Evolutionary conservation across 345 rosid genomes (phyloP), one percentile per base, ranked within the genome.

Genomic region (Tarenaya hassleriana): DNA sequence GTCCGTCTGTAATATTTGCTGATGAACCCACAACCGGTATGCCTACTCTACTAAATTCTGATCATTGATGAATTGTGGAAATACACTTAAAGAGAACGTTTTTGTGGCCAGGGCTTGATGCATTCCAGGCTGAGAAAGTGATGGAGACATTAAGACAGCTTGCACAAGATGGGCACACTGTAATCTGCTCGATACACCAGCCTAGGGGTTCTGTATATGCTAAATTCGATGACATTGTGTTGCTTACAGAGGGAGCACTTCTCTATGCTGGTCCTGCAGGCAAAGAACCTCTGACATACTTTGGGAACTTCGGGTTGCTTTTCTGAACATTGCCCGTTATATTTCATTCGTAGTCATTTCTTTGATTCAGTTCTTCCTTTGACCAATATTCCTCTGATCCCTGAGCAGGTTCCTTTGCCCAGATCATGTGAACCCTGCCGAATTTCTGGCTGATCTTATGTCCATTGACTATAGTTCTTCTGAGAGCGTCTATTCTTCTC

Each of bases 11-110:
- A 40, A 81, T 92, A 67, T 92, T 84, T 75, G 95, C 96, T 10
- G 98, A 84, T 71, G 98, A 92, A 67, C 98, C 98, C 45, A 87
- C 98, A 7, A 92, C 95, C 8, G 98, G 98, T 87, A 71, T 56
- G 58, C 57, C 7, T 44, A 33, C 61, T 56, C 57, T 21, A 11
- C 61, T 10, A 41, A n/a, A n/a, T 32, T 66, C 40, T 19, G 15
- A 52, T 0, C 34, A 9, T 33, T 52, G 18, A 52, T 39, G 39
- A 31, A 5, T 41, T 53, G n/a, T n/a, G 41, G 45, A 10, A 59
- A 47, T n/a, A 20, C 8, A n/a, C 31, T 27, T 47, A 44, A 18
- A 13, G 17, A 18, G 13, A 2, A 33, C n/a, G 3, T 10, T 61
- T 52, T 56, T 74, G 60, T 62, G 56, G 70, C 40, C 82, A 91